Conservation (phyloP, 2,329 filamentous ascomycete species). For the Claviceps sp. region DNA sequence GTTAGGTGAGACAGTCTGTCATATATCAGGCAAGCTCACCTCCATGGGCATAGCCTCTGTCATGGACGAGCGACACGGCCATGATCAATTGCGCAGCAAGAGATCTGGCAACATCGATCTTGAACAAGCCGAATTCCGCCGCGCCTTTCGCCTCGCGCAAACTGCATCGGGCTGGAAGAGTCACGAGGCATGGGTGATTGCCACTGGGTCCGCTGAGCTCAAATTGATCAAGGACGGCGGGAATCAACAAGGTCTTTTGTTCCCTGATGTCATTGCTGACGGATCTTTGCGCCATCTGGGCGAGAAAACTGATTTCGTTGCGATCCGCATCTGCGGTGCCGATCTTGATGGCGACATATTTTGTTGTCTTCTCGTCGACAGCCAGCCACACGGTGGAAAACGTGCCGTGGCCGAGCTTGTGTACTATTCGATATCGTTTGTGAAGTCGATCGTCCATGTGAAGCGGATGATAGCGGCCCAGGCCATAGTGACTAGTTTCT, state of each 20-base stretch:
- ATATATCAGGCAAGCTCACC: slow-evolving; percentile 8
- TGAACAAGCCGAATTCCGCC: slow-evolving; percentile 7
- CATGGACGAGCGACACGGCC: no score
- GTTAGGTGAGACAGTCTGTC: slow-evolving; percentile 7
- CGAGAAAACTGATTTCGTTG: slow-evolving; percentile 12
- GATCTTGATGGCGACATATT: slow-evolving; percentile 2
- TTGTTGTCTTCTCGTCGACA: slow-evolving; percentile 12
- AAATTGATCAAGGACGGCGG: not conserved
- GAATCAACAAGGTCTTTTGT: slow-evolving; percentile 12
- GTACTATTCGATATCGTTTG: slow-evolving; percentile 18
- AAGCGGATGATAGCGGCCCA: slow-evolving; percentile 24
- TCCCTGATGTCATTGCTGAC: slow-evolving; percentile 9
- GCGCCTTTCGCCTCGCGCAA: slow-evolving; percentile 9
- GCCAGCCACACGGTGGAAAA: not conserved
- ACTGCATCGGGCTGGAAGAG: slow-evolving; percentile 13
- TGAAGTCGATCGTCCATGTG: slow-evolving; percentile 24
- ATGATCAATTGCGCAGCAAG: no score
- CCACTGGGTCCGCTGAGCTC: slow-evolving; percentile 9
- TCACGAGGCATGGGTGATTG: slow-evolving; percentile 15
- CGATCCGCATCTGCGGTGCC: slow-evolving; percentile 16
- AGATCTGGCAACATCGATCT: not conserved
- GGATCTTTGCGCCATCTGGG: not conserved
- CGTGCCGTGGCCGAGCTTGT: not conserved
- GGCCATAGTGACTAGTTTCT: slow-evolving; percentile 6
- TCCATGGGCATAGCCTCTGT: no score